Base-by-base conservation (phyloP, 2,329 filamentous ascomycete genomes). In the Ascochyta lentis region DNA sequence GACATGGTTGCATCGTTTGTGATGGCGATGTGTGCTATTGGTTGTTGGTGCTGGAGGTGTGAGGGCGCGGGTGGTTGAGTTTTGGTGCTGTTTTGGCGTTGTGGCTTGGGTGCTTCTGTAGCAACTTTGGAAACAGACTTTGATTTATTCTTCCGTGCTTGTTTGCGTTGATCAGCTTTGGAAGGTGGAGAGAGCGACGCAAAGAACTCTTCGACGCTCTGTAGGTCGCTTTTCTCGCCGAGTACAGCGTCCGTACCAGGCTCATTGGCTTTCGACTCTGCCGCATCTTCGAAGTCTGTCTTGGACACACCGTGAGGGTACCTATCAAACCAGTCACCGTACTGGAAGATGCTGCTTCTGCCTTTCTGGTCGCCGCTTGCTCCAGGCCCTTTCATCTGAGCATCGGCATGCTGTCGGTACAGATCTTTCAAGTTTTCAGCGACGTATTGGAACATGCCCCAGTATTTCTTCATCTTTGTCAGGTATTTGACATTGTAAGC, bases 391-490 rank as follows among this genome's bases (percentile, higher is more conserved):
- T 86, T 85, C 49, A 88, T 82, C 27, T 88, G 86, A n/a, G 89
- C 89, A 73, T 97, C 92, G 15, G 92, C 88, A 65, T 92, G 94
- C 43, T 87, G 86, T 47, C 90, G 86, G 72, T 96, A 99, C 58
- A 96, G 87, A 50, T 94, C 90, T 56, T 95, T 92, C 33, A 97
- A 83, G 68, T 94, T 95, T 72, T 98, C 93, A 0, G 92, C 89
- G 84, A 98, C 93, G 78, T 92, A 97, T 72, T 96, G 91, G 71
- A 98, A 97, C 89, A 97, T 96, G 57, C 94, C 95, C 95, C 95
- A 99, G 69, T 95, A 93, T 57, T 91, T 91, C 80, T 96, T 97
- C 91, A 98, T 96, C 76, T 91, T 95, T 50, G 89, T 89, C 40
- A 99, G 79, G 67, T 95, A 98, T 69, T 89, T 91, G 67, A 98